Conservation (phyloP, 2,329 filamentous ascomycete species). For the Penicillium polonicum region DNA sequence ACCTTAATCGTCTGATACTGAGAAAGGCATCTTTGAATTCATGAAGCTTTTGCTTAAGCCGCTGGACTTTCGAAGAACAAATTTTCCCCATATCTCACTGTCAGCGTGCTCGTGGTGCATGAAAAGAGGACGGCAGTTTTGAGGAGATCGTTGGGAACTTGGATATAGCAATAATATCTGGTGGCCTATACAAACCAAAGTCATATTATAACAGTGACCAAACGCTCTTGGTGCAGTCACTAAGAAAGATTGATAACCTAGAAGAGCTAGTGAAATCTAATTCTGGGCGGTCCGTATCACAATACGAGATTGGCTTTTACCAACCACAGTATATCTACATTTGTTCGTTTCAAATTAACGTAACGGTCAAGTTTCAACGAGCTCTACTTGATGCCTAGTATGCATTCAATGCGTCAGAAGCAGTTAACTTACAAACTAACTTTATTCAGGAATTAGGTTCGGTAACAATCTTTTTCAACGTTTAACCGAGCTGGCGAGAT, state of each 20-base stretch:
- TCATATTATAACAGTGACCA: background rate
- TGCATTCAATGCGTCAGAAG: too few species aligned
- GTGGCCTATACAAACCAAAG: background rate
- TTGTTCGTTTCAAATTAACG: too few species aligned
- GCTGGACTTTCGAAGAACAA: background rate
- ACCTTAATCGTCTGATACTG: background rate
- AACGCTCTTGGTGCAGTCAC: background rate
- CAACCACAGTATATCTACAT: too few species aligned
- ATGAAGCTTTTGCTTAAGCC: slow-evolving; percentile 2
- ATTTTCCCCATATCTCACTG: background rate
- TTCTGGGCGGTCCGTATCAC: too few species aligned
- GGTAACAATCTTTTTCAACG: too few species aligned
- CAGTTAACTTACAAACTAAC: too few species aligned
- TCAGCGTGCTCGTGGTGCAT: background rate
- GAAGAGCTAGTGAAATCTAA: background rate
- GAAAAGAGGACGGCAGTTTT: background rate
- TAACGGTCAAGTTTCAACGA: too few species aligned
- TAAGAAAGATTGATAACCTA: background rate
- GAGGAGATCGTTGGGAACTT: too few species aligned
- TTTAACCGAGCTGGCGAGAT: too few species aligned
- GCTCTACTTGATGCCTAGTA: too few species aligned
- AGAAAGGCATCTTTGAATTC: background rate
- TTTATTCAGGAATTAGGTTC: background rate
- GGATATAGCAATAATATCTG: background rate
- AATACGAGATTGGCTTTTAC: too few species aligned